phyloP scores from a whole-genome alignment of 129 eudicot species.

The Saussurea involucrata region DNA sequence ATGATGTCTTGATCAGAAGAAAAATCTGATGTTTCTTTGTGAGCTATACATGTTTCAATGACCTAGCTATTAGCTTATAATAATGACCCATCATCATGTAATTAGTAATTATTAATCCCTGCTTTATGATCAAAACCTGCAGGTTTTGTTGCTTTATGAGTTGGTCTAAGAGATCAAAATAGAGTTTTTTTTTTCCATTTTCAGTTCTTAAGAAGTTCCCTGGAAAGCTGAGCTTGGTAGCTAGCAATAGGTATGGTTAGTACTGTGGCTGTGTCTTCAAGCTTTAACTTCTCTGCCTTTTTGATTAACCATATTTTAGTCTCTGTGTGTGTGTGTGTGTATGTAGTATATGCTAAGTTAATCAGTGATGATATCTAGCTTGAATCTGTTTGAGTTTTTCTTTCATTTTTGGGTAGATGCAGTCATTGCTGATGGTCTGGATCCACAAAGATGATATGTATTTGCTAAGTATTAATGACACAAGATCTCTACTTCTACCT shows the following conservation, averaged over 20 bases:
- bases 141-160: slow-evolving; percentile 11
- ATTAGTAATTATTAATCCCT: not conserved
- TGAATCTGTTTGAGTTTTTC: slow-evolving; percentile 5
- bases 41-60: slow-evolving; percentile 14
- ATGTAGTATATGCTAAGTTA: not conserved
- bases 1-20: slow-evolving; percentile 19
- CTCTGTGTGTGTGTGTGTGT: not conserved
- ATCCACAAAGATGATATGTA: not conserved
- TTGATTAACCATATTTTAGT: not conserved
- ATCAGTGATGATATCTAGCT: slow-evolving; percentile 1
- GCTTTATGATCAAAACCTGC: slow-evolving; percentile 8
- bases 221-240: slow-evolving; percentile 21
- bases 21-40: slow-evolving; percentile 16
- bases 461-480: not conserved
- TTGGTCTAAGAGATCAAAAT: not conserved
- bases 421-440: slow-evolving; percentile 13
- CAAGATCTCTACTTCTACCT: slow-evolving; percentile 11
- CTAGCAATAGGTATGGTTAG: slow-evolving; percentile 20
- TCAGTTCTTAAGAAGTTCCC: slow-evolving; percentile 14
- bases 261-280: slow-evolving; percentile 13
- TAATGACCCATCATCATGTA: not conserved
- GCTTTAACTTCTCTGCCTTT: slow-evolving; percentile 18
- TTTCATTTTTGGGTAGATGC: slow-evolving; percentile 1
- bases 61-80: slow-evolving; percentile 18
- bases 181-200: not conserved